phyloP scores from a whole-genome alignment of 2,329 filamentous ascomycete genomes.

The Colletotrichum falcatum region DNA sequence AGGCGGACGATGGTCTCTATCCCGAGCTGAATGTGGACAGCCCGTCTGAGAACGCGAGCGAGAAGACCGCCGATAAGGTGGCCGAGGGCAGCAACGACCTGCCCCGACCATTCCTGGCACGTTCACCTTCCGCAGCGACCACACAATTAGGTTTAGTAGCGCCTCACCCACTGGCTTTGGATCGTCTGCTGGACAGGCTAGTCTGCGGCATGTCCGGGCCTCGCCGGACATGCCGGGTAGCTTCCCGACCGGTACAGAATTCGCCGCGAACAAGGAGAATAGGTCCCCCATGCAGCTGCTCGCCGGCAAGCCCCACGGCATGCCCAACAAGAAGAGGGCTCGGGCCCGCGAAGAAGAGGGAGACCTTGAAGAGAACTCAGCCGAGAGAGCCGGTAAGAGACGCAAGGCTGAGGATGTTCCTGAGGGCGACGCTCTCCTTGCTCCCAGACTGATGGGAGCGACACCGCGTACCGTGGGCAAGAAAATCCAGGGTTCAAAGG shows the following conservation, averaged over 20 bases:
- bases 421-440: constrained; percentile 65
- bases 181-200: constrained; percentile 68
- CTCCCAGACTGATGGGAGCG: constrained; percentile 57
- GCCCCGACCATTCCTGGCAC: constrained; percentile 63
- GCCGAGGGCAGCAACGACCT: constrained; percentile 44
- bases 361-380: constrained; percentile 68
- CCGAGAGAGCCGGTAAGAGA: constrained; percentile 69
- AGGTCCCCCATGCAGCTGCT: constrained; percentile 54
- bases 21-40: constrained; percentile 59
- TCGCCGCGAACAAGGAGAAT: constrained; percentile 68
- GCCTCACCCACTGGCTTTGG: constrained; percentile 66
- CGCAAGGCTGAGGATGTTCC: constrained; percentile 62
- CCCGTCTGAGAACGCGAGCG: constrained; percentile 33
- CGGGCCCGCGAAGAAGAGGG: constrained; percentile 70
- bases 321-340: constrained; percentile 74
- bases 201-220: constrained; percentile 69
- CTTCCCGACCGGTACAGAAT: constrained; percentile 56
- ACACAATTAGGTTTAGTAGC: constrained; percentile 69
- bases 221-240: constrained; percentile 68
- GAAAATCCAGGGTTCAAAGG: constrained; percentile 50
- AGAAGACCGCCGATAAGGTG: constrained; percentile 41
- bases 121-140: constrained; percentile 75
- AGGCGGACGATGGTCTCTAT: constrained; percentile 59
- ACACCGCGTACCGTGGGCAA: constrained; percentile 51
- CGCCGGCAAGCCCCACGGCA: constrained; percentile 68